Conservation (phyloP, 192 early-diverging fungal species). For the Dissophora globulifera region DNA sequence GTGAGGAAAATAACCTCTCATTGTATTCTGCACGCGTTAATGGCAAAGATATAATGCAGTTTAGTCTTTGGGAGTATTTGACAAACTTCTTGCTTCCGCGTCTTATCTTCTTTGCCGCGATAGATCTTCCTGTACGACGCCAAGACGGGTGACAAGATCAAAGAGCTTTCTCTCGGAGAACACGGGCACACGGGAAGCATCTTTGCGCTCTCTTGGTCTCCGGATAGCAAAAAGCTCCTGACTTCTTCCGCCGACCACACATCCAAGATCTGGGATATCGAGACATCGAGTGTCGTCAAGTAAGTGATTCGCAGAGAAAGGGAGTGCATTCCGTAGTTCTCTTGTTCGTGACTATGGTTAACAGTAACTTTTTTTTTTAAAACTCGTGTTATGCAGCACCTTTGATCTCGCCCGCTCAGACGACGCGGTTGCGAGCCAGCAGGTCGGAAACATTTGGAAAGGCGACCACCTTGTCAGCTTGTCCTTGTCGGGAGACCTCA, state of each 20-base stretch:
- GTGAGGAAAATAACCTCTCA: too few relatives aligned
- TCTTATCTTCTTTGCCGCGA: not conserved
- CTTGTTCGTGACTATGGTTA: too few relatives aligned
- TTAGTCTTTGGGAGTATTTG: not conserved
- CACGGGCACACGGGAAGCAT: constrained; percentile 83
- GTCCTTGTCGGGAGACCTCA: constrained; percentile 88
- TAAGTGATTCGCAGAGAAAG: constrained; percentile 33
- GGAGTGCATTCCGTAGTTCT: not conserved
- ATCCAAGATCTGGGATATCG: constrained; percentile 92
- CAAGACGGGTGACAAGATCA: constrained; percentile 82
- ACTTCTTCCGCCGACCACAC: constrained; percentile 90
- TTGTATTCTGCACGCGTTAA: too few relatives aligned
- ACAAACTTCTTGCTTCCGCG: not conserved
- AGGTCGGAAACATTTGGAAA: constrained; percentile 94
- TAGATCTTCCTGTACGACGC: constrained; percentile 94
- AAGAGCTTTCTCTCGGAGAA: constrained; percentile 58
- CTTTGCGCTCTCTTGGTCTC: constrained; percentile 88
- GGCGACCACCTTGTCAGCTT: constrained; percentile 78
- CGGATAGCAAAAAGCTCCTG: constrained; percentile 78
- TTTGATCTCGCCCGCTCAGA: constrained; percentile 58
- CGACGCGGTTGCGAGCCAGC: constrained; percentile 75
- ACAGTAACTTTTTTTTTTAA: not conserved
- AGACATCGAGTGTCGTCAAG: constrained; percentile 71
- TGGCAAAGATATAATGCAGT: too few relatives aligned
- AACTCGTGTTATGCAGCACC: constrained; percentile 43